Conservation (phyloP, 768 basidiomycete species). For the Suillus clintonianus region DNA sequence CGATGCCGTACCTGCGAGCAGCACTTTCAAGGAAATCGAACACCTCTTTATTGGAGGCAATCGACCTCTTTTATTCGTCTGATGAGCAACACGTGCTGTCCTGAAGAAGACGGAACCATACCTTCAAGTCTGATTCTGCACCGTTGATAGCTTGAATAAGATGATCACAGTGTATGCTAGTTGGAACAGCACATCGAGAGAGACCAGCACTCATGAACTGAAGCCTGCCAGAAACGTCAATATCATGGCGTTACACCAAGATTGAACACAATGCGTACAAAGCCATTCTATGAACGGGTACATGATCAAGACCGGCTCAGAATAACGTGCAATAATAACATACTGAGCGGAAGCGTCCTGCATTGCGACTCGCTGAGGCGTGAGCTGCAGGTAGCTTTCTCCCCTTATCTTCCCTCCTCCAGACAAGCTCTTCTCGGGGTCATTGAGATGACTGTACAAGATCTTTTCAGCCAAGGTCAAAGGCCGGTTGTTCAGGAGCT, state of each 20-base stretch:
- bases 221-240: constrained; percentile 48
- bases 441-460: constrained; percentile 86
- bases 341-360: constrained; percentile 92
- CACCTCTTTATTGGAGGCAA: constrained; percentile 90
- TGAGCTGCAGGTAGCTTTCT: constrained; percentile 86
- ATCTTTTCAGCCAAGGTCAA: constrained; percentile 98
- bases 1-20: constrained; percentile 88
- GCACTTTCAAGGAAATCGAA: constrained; percentile 97
- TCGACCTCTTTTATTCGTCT: constrained; percentile 58
- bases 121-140: constrained; percentile 83
- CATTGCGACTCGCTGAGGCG: constrained; percentile 95
- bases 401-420: constrained; percentile 74
- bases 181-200: constrained; percentile 77
- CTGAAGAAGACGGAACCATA: constrained; percentile 24
- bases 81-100: constrained; percentile 1
- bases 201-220: constrained; percentile 99
- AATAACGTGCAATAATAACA: constrained; percentile 31
- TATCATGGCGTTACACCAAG: background rate
- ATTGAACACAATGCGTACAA: constrained; percentile 47
- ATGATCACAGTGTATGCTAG: constrained; percentile 97
- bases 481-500: constrained; percentile 69
- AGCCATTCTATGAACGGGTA: constrained; percentile 62
- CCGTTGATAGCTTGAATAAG: constrained; percentile 93
- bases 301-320: constrained; percentile 13
- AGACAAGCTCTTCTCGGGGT: constrained; percentile 72